Evolutionary conservation across 805 yeast genomes (phyloP), one percentile per base, ranked within the genome.

Genomic region (Metschnikowia drakensbergensis): DNA sequence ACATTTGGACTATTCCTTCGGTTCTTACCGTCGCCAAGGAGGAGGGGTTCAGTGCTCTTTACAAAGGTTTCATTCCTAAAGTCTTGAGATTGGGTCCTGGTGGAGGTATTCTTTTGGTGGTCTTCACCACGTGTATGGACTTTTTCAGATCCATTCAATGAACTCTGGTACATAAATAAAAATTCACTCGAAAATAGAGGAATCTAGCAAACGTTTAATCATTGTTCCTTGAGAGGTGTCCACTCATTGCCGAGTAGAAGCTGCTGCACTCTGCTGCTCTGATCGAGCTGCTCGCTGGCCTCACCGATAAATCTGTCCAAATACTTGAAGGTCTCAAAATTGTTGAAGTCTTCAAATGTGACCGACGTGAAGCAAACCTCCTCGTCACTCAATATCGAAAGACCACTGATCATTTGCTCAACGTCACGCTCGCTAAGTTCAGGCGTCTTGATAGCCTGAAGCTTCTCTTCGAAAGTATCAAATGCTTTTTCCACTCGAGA

Each of bases 11-110:
- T 17, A 61, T 83, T 57, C 97, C 97, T 36, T 80, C 95, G 3
- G 72, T 94, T 50, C 64, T 76, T 37, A 76, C 83, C 17, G 88
- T 94, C 25, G 82, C 83, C 60, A 81, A 75, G 65, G 98, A 92
- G 71, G 99, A 94, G 77, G 99, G 99, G 29, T 80, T 89, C 60
- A 75, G 72, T 42, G 97, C 98, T 6, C 79, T 94, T 50, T 92
- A 91, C 72, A 92, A 91, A 74, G 99, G 99, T 36, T 92, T 94
- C 80, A 66, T 91, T 55, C 99, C 99, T 58, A 94, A 94, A 77
- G 97, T 94, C 9, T 77, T 94, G 64, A 84, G 99, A 80, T 78
- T 94, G 58, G 99, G 98, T 42, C 99, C 99, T 52, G 99, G 99
- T 64, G 99, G 99, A 68, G 99, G 99, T 76, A 90, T 94, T 58